Percentiles rank a stretch among this genome's conserved stretches.
Evolutionary conservation across 495 filamentous ascomycete species (phyloP).

Genomic region (Elaphomyces granulatus): DNA sequence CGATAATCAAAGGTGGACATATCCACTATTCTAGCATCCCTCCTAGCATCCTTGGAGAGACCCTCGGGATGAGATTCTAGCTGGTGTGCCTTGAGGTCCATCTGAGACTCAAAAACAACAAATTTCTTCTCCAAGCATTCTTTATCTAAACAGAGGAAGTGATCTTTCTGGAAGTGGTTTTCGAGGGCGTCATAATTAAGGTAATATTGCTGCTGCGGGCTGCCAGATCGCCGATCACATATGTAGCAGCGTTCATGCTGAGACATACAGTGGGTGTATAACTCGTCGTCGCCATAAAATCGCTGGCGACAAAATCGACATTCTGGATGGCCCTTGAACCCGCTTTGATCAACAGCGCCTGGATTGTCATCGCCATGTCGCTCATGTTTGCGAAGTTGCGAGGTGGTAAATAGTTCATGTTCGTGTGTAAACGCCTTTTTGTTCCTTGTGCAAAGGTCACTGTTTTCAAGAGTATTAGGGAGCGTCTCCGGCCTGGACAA

Average conservation of each 20-base stretch:
- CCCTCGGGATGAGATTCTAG: slow-evolving; percentile 61
- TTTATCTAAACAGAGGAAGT: slow-evolving; percentile 69
- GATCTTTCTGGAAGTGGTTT: slow-evolving; percentile 71
- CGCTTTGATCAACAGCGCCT: slow-evolving; percentile 80
- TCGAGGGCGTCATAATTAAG: slow-evolving; percentile 72
- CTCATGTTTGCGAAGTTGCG: slow-evolving; percentile 75
- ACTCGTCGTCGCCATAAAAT: slow-evolving; percentile 93
- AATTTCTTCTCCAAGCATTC: slow-evolving; percentile 97
- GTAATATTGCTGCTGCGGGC: slow-evolving; percentile 74
- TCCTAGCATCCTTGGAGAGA: slow-evolving; percentile 65
- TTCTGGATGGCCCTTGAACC: slow-evolving; percentile 90
- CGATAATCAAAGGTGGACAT: slow-evolving; percentile 74
- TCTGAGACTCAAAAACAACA: slow-evolving; percentile 86
- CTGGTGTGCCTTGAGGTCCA: slow-evolving; percentile 86
- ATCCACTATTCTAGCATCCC: slow-evolving; percentile 77
- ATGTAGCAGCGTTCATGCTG: slow-evolving; percentile 92
- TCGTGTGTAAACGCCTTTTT: slow-evolving; percentile 99
- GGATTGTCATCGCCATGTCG: slow-evolving; percentile 82
- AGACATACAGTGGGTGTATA: slow-evolving; percentile 81
- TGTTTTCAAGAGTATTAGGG: slow-evolving; percentile 8
- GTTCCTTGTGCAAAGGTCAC: slow-evolving; percentile 80
- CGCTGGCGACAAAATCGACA: slow-evolving; percentile 84
- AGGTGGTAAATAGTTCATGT: slow-evolving; percentile 79
- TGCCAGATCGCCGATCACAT: slow-evolving; percentile 61
- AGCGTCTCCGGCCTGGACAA: background rate